phyloP scores from a whole-genome alignment of 805 yeast genomes.

The Monosporozyma unispora region DNA sequence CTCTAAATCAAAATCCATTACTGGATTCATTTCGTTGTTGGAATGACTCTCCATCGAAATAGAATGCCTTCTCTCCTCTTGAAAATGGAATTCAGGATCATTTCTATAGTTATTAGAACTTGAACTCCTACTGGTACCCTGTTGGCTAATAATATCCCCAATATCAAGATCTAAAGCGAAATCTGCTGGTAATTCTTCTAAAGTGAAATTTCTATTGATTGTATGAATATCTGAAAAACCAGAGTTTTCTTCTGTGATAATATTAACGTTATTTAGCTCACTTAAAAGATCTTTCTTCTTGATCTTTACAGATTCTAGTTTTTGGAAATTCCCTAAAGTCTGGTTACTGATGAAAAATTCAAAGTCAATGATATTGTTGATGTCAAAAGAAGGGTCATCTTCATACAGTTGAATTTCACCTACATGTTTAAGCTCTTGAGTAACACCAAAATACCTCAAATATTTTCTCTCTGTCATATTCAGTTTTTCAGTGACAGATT shows the following conservation, averaged over 20 bases:
- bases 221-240: not conserved
- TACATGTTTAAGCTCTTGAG: too few relatives aligned
- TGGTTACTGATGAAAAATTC: not conserved
- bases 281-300: conserved; percentile 18
- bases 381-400: conserved; percentile 25
- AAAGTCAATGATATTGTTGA: conserved; percentile 13
- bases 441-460: too few relatives aligned
- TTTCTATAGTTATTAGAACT: conserved; percentile 5
- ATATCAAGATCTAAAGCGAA: conserved; percentile 23
- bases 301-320: conserved; percentile 8
- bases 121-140: conserved; percentile 14
- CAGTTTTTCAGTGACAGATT: not conserved
- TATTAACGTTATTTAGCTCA: conserved; percentile 18
- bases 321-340: not conserved
- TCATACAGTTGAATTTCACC: not conserved
- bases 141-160: conserved; percentile 23
- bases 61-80: not conserved
- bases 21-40: not conserved
- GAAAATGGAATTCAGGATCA: not conserved
- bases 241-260: not conserved
- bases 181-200: conserved; percentile 15
- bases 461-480: not conserved
- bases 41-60: not conserved
- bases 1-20: conserved; percentile 10
- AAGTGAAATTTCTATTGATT: not conserved